These are phyloP conservation scores for Aspergillus sp. DNA, from an alignment of 2,329 filamentous ascomycete species.

Conservation along the genomic window DNA sequence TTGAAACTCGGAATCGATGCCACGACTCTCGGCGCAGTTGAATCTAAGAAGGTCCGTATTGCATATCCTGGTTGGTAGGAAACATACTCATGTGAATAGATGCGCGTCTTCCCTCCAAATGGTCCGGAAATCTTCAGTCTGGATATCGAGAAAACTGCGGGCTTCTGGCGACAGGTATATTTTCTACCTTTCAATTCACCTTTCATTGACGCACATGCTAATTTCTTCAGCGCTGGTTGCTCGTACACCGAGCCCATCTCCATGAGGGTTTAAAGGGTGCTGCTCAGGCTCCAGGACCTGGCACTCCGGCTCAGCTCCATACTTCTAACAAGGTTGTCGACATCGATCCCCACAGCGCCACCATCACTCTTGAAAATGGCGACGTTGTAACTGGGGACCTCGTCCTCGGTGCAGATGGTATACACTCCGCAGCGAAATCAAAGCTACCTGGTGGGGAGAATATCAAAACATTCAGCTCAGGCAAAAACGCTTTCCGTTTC, in stretches of 20 bases:
- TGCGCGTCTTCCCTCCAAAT: slow-evolving; percentile 38
- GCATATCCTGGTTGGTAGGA: no score
- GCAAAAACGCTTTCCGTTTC: slow-evolving; percentile 60
- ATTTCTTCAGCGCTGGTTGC: slow-evolving; percentile 44
- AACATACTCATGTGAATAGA: slow-evolving; percentile 5
- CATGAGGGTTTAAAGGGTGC: slow-evolving; percentile 53
- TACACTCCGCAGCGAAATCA: slow-evolving; percentile 37
- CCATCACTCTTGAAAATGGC: slow-evolving; percentile 49
- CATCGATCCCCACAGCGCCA: slow-evolving; percentile 43
- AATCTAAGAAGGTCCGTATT: slow-evolving; percentile 21
- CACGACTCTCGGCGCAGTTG: slow-evolving; percentile 42
- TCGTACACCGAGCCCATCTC: slow-evolving; percentile 55
- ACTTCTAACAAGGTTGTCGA: slow-evolving; percentile 46
- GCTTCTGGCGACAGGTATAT: slow-evolving; percentile 32
- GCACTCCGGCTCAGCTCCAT: slow-evolving; percentile 44
- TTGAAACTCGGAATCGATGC: slow-evolving; percentile 45
- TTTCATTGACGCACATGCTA: neutral
- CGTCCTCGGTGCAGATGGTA: slow-evolving; percentile 57
- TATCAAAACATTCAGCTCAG: slow-evolving; percentile 46
- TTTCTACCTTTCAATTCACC: no score
- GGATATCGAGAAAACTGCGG: slow-evolving; percentile 19
- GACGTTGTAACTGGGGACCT: slow-evolving; percentile 48
- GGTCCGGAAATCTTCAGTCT: slow-evolving; percentile 34
- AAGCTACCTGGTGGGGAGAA: slow-evolving; percentile 26
- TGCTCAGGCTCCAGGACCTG: slow-evolving; percentile 41